phyloP scores from a whole-genome alignment of 148 eudicot species.

The Amaranthus palmeri region DNA sequence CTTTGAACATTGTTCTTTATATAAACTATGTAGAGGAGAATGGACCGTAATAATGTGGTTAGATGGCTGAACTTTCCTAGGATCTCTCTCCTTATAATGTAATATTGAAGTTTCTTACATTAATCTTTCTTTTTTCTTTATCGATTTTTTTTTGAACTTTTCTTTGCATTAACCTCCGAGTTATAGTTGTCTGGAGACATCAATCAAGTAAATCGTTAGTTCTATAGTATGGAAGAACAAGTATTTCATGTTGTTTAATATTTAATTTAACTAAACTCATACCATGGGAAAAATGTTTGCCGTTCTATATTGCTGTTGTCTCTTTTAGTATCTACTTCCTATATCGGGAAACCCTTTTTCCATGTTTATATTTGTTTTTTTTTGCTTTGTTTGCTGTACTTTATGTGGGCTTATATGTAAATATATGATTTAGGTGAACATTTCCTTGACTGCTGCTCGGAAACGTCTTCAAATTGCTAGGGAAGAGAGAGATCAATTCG shows the following conservation, averaged over 20 bases:
- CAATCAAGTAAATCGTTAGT: not conserved
- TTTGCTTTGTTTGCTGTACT: not conserved
- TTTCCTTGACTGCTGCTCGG: constrained; percentile 59
- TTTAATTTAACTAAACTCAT: not conserved
- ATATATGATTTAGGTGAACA: constrained; percentile 47
- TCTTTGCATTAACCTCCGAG: too few relatives aligned
- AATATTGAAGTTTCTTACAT: too few relatives aligned
- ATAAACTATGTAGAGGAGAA: too few relatives aligned
- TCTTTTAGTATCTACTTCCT: not conserved
- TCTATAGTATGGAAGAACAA: not conserved
- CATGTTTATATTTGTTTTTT: not conserved
- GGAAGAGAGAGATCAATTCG: constrained; percentile 72
- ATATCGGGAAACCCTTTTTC: not conserved
- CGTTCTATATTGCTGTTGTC: too few relatives aligned
- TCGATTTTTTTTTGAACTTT: too few relatives aligned
- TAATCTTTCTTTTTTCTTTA: too few relatives aligned
- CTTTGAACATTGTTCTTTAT: too few relatives aligned
- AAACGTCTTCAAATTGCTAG: constrained; percentile 59
- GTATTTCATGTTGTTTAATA: not conserved
- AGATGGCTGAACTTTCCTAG: too few relatives aligned
- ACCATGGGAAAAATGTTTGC: too few relatives aligned
- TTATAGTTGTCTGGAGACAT: not conserved
- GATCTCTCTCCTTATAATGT: too few relatives aligned
- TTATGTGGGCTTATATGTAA: constrained; percentile 2
- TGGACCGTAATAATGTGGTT: too few relatives aligned